Evolutionary conservation across 805 yeast species (phyloP).

Genomic region (Metschnikowia bowlesiae): DNA sequence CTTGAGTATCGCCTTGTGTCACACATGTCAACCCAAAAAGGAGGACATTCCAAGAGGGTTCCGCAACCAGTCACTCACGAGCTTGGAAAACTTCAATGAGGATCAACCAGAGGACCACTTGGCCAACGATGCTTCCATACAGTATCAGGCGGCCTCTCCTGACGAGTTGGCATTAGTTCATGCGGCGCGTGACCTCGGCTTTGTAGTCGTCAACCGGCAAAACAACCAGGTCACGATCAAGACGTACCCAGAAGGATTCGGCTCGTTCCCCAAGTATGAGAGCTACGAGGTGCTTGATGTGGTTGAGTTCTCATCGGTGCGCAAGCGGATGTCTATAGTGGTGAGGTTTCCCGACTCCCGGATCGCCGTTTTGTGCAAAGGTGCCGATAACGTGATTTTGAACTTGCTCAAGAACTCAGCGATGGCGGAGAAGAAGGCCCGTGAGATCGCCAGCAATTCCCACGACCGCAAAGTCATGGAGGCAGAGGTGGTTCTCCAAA

Average conservation of each 20-base stretch:
- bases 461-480: conserved; percentile 67
- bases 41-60: conserved; percentile 5
- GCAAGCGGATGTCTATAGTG: conserved; percentile 93
- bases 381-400: conserved; percentile 88
- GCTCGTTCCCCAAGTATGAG: conserved; percentile 57
- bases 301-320: conserved; percentile 78
- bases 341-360: conserved; percentile 72
- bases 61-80: conserved; percentile 13
- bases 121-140: conserved; percentile 44
- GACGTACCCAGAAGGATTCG: conserved; percentile 81
- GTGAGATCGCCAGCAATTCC: conserved; percentile 56
- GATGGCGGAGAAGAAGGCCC: conserved; percentile 58
- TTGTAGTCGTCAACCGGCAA: conserved; percentile 67
- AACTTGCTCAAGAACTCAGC: conserved; percentile 61
- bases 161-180: conserved; percentile 91
- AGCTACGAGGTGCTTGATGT: conserved; percentile 71
- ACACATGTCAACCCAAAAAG: conserved; percentile 77
- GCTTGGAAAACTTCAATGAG: conserved; percentile 18
- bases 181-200: conserved; percentile 96
- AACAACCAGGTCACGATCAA: conserved; percentile 59
- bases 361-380: conserved; percentile 80
- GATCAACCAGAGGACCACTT: conserved; percentile 7
- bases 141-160: conserved; percentile 92
- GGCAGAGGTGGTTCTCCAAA: conserved; percentile 67
- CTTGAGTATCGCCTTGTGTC: conserved; percentile 80